These are phyloP conservation scores for Fraxinus anomala DNA, from an alignment of 257 asterid genomes.

Conservation along the genomic window DNA sequence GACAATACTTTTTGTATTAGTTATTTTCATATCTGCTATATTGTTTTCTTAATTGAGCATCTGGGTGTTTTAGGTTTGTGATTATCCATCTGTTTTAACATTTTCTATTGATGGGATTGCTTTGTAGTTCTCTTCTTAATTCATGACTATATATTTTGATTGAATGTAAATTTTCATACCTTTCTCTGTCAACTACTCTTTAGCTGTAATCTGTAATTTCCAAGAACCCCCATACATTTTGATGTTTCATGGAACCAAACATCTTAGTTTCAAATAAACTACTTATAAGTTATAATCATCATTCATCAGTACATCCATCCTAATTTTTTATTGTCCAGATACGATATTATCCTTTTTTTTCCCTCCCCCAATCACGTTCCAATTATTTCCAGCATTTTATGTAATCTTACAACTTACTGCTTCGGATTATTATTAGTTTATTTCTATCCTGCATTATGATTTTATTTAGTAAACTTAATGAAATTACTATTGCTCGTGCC, in stretches of 20 bases:
- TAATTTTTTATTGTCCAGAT: background rate
- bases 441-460: background rate
- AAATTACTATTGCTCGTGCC: background rate
- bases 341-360: background rate
- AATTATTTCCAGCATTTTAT: background rate
- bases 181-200: background rate
- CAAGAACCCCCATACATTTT: background rate
- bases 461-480: background rate
- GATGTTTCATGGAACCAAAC: background rate
- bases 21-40: background rate
- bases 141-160: background rate
- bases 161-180: background rate
- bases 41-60: background rate
- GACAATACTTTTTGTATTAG: background rate
- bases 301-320: background rate
- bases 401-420: background rate
- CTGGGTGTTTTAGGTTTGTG: background rate
- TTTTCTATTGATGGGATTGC: background rate
- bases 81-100: background rate
- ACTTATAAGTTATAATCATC: no score
- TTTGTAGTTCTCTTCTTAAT: background rate
- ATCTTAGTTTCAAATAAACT: background rate
- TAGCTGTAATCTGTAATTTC: background rate
- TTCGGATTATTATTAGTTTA: background rate
- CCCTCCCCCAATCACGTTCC: background rate